Evolutionary conservation across 2,329 filamentous ascomycete species (phyloP).

Genomic region (Botrytis galanthina): DNA sequence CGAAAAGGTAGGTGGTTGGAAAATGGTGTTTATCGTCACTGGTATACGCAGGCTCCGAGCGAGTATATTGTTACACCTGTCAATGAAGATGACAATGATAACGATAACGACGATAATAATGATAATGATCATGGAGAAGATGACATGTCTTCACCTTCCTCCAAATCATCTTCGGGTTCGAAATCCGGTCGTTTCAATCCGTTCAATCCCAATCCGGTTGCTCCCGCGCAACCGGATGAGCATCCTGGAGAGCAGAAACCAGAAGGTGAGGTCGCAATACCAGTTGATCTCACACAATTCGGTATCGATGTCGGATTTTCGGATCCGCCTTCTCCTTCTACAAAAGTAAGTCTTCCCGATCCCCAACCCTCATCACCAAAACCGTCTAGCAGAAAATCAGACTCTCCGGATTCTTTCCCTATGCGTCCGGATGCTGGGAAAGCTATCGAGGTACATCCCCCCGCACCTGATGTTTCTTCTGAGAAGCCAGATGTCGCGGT

Average conservation of each 20-base stretch:
- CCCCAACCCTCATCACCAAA: background rate
- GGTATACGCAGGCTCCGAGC: background rate
- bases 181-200: background rate
- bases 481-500: background rate
- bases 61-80: background rate
- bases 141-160: background rate
- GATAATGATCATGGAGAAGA: background rate
- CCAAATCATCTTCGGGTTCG: background rate
- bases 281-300: background rate
- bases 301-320: background rate
- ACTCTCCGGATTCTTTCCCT: background rate
- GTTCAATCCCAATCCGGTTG: background rate
- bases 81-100: too few relatives aligned
- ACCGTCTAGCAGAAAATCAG: background rate
- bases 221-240: background rate
- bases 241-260: background rate
- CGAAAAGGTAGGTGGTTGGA: background rate
- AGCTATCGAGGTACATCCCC: background rate
- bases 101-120: background rate
- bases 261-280: background rate
- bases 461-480: background rate
- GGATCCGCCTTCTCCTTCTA: background rate
- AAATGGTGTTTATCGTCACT: background rate
- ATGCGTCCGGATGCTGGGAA: too few relatives aligned
- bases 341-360: background rate